Evolutionary conservation across 108 stramenopile genomes (phyloP), one percentile per base, ranked within the genome.

Genomic region (Cyclotella distinguenda): DNA sequence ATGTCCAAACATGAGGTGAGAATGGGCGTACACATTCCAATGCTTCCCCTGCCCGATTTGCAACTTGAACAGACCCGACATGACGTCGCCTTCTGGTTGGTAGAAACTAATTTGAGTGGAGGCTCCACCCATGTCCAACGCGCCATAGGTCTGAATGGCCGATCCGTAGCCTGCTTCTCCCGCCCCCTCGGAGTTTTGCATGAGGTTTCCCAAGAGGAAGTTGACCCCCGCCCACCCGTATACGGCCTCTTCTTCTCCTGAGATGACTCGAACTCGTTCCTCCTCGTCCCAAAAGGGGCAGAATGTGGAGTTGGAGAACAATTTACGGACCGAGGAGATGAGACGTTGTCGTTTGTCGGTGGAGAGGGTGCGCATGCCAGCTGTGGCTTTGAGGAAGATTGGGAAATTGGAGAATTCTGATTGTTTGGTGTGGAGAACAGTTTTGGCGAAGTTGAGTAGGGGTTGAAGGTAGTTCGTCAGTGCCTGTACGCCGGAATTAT

Each of bases 181-280:
- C 3, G 45, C 53, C 9, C 94, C 91, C 43, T 83, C 72, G 16
- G 78, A 81, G n/a, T 78, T 60, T 53, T 76, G 49, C 16, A 93
- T 70, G 40, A 96, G 74, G 12, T 71, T 82, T 8, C 93, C 91
- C 56, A 71, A 74, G 18, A 87, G 70, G 62, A 84, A 93, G 67
- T 96, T 96, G 1, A 92, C 85, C 26, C 85, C 91, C 10, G 88
- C 84, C 95, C 95, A 96, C 5, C 86, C 93, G 77, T 93, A 96
- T 7, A 93, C 86, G 16, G 89, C 91, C 66, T 96, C 95, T 57
- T 96, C 95, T 72, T 96, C 95, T 12, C 95, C 95, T 15, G 72
- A 72, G 49, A 96, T 94, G 21, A 94, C 89, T 22, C 89, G 81
- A 6, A 84, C 86, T 25, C 85, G 84, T 74, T 86, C 90, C 60